phyloP scores from a whole-genome alignment of 2,329 filamentous ascomycete species.

The Rhynchosporium graminicola region DNA sequence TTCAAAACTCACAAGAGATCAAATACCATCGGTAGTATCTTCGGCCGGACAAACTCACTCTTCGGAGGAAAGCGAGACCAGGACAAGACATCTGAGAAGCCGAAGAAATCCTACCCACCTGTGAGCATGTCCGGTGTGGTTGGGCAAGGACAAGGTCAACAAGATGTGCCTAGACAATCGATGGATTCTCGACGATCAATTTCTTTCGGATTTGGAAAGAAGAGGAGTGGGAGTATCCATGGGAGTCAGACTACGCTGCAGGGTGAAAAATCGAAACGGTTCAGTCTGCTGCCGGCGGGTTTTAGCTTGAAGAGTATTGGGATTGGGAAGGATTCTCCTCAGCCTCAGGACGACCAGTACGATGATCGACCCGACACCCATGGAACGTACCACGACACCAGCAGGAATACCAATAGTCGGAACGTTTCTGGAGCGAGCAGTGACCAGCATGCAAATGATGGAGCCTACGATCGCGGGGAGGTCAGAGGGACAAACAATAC shows the following conservation, averaged over 20 bases:
- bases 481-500: conserved; percentile 42
- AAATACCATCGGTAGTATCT: conserved; percentile 77
- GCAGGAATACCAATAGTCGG: conserved; percentile 24
- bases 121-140: conserved; percentile 81
- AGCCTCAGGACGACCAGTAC: conserved; percentile 32
- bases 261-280: conserved; percentile 61
- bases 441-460: conserved; percentile 31
- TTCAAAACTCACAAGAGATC: conserved; percentile 63
- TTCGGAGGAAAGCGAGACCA: conserved; percentile 59
- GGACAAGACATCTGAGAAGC: conserved; percentile 63
- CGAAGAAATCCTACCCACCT: conserved; percentile 74
- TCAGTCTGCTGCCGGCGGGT: conserved; percentile 67
- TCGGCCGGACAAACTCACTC: conserved; percentile 80
- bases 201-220: conserved; percentile 68
- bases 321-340: conserved; percentile 51
- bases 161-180: conserved; percentile 53
- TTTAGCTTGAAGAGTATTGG: conserved; percentile 68
- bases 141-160: conserved; percentile 36
- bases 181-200: conserved; percentile 75
- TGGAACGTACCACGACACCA: conserved; percentile 30
- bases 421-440: conserved; percentile 33
- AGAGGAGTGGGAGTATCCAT: conserved; percentile 66
- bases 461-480: conserved; percentile 36
- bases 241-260: conserved; percentile 53
- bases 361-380: conserved; percentile 33